Conservation (phyloP, 768 basidiomycete species). For the Mycena haematopus region DNA sequence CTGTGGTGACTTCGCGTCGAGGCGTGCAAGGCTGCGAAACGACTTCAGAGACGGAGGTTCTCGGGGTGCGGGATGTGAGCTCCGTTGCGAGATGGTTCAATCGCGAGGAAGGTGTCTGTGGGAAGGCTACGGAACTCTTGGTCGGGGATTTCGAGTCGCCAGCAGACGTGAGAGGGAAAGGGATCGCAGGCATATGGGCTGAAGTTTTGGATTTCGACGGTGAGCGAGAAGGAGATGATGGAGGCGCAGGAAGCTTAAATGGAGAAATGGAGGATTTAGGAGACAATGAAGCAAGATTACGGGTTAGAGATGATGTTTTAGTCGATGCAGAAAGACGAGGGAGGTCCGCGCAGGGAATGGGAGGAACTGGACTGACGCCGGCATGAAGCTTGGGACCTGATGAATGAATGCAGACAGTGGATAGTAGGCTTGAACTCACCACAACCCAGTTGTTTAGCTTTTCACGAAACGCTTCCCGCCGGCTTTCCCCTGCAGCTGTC, state of each 20-base stretch:
- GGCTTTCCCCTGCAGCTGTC: constrained; percentile 72
- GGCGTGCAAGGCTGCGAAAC: constrained; percentile 68
- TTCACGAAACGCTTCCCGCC: constrained; percentile 60
- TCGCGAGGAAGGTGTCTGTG: constrained; percentile 68
- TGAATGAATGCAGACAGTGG: constrained; percentile 5
- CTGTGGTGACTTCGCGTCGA: constrained; percentile 59
- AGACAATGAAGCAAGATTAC: constrained; percentile 73
- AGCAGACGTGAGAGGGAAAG: constrained; percentile 55
- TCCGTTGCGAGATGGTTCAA: constrained; percentile 45
- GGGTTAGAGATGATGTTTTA: constrained; percentile 74
- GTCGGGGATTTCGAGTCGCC: constrained; percentile 47
- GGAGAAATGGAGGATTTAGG: constrained; percentile 62
- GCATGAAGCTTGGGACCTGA: constrained; percentile 55
- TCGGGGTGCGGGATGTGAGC: constrained; percentile 56
- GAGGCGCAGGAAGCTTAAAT: constrained; percentile 47
- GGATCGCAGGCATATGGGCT: constrained; percentile 49
- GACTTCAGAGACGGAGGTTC: constrained; percentile 40
- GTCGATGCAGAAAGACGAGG: constrained; percentile 58
- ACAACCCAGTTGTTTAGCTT: constrained; percentile 73
- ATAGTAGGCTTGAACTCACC: constrained; percentile 45
- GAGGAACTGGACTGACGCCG: constrained; percentile 50
- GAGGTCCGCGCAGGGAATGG: constrained; percentile 68
- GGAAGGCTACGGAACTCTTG: constrained; percentile 59
- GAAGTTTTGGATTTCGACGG: constrained; percentile 47
- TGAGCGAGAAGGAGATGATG: constrained; percentile 47